Base-by-base conservation (phyloP, 305 asterid genomes). In the Rubia balearica region DNA sequence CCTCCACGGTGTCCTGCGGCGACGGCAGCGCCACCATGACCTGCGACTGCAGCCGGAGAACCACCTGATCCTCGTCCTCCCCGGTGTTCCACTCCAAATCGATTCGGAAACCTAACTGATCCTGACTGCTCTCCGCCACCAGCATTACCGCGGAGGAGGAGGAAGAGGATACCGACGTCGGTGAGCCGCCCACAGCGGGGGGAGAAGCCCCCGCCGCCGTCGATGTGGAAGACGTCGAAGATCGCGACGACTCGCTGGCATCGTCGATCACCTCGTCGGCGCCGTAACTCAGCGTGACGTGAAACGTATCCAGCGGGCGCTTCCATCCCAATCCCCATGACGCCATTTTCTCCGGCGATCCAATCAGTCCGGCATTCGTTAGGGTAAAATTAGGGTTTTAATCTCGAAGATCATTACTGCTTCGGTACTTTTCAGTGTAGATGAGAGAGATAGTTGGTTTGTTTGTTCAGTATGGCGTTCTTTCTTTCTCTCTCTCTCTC, bases 321-420 rank as follows among this genome's bases (percentile, higher is more conserved):
- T 92, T 95, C 99, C 97, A 95, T 19, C 96, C 97, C 82, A 90
- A 75, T 57, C 97, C 98, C 99, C 99, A 95, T 78, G 98, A 91
- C 59, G 59, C 59, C 98, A 90, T 93, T 81, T 63, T 42, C 41
- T 42, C 19, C 38, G 11, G 73, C 45, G 69, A 36, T 76, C 71
- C 17, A 66, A 67, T 61, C 40, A 62, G 36, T 68, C 36, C 13
- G 3, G 16, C 49, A 64, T 64, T 17, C 68, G 13, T 41, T 19
- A 3, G 33, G 13, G 33, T 12, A n/a, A 9, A 64, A 17, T 14
- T 22, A 13, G 61, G 76, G 24, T 65, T 68, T 36, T 4, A 8
- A 5, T 56, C 30, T 17, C 45, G 53, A 57, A 36, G 60, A 19
- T 63, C 40, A 38, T 36, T 51, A 24, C 49, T 57, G 60, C 42